Percentiles rank a stretch among this genome's conserved stretches.
Conservation (phyloP, 202 grass and related monocot genomes). For the Schoenoplectus triqueter region DNA sequence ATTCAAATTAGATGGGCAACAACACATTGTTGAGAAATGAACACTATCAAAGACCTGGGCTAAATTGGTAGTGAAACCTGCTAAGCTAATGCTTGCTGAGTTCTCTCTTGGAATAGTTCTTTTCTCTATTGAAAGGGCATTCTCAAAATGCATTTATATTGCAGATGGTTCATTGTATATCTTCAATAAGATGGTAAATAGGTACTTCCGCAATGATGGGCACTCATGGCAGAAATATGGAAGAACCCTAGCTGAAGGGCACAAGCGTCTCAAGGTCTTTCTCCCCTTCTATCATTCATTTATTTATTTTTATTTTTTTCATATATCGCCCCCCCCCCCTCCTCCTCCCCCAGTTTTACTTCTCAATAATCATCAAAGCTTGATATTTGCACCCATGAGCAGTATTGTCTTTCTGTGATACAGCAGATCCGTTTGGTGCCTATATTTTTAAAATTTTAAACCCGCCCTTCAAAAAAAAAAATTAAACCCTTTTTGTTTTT, state of each 20-base stretch:
- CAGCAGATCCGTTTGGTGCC: background rate
- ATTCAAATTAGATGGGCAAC: background rate
- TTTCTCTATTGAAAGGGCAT: constrained; percentile 18
- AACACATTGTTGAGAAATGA: background rate
- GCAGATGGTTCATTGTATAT: constrained; percentile 90
- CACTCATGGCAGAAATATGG: constrained; percentile 63
- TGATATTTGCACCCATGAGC: background rate
- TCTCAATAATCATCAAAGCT: background rate
- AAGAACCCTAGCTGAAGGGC: constrained; percentile 68
- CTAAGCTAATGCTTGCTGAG: background rate
- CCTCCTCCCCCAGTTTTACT: background rate
- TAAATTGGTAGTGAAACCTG: background rate
- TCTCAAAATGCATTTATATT: constrained; percentile 38
- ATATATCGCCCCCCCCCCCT: background rate
- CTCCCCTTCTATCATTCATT: background rate
- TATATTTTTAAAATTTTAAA: background rate
- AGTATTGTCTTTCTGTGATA: background rate
- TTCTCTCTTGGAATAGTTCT: background rate
- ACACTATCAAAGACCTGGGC: background rate
- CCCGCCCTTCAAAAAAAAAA: too few species aligned
- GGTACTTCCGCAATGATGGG: constrained; percentile 81
- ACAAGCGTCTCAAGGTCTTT: constrained; percentile 84
- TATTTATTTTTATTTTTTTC: background rate
- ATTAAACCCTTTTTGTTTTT: background rate
- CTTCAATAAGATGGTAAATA: constrained; percentile 85